These are phyloP conservation scores for Jatropha multifida DNA, from an alignment of 441 rosid species.

Conservation along the genomic window DNA sequence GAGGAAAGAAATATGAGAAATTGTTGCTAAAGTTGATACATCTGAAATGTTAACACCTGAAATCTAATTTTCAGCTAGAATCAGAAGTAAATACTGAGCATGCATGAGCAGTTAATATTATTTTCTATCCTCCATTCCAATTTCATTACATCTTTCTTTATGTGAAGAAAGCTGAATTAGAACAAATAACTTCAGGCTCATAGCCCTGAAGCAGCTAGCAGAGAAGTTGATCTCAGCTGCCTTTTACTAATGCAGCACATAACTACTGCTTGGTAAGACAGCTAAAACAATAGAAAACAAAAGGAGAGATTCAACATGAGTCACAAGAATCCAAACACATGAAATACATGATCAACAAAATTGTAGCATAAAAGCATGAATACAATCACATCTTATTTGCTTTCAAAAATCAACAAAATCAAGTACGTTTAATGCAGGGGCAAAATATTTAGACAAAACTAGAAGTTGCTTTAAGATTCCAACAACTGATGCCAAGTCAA, in stretches of 20 bases:
- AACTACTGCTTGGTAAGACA: neutral
- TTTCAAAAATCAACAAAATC: neutral
- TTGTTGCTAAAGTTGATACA: neutral
- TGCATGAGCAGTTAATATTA: neutral
- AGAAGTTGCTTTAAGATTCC: neutral
- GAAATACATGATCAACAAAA: neutral
- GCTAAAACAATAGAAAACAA: neutral
- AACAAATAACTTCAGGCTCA: neutral
- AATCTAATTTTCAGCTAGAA: neutral
- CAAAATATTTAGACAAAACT: neutral
- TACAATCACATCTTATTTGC: neutral
- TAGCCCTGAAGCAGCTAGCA: neutral
- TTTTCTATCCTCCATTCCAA: neutral
- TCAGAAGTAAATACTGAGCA: neutral
- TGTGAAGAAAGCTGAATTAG: neutral
- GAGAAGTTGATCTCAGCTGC: neutral
- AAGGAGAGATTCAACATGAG: neutral
- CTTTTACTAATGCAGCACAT: neutral
- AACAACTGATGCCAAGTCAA: neutral
- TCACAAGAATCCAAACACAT: no score
- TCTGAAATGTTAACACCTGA: neutral
- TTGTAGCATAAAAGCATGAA: neutral
- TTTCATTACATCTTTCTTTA: neutral
- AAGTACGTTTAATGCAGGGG: neutral
- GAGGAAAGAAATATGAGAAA: neutral